Evolutionary conservation across 2,329 filamentous ascomycete genomes (phyloP).

Genomic region (Furcasterigmium furcatum): DNA sequence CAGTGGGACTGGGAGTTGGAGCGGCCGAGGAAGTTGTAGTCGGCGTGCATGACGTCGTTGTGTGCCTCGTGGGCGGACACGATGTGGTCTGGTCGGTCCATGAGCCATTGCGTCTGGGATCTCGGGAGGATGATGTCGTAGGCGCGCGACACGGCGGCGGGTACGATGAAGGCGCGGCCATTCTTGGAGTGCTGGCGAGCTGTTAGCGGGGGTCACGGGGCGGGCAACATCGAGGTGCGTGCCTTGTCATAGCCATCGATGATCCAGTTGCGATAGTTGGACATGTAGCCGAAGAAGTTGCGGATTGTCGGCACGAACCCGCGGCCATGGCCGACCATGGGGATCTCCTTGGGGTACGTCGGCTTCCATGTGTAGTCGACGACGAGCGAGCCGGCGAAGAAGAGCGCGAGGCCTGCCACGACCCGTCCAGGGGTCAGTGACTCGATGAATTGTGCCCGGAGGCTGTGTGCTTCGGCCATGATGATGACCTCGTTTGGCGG

Average conservation of each 20-base stretch:
- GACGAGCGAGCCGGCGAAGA: constrained; percentile 33
- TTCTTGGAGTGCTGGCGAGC: constrained; percentile 37
- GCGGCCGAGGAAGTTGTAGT: constrained; percentile 39
- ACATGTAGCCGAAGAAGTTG: constrained; percentile 35
- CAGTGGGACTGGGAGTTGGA: constrained; percentile 30
- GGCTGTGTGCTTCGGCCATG: constrained; percentile 4
- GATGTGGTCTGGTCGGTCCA: constrained; percentile 41
- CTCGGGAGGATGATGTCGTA: constrained; percentile 41
- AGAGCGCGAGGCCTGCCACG: constrained; percentile 19
- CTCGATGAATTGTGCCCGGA: constrained; percentile 21
- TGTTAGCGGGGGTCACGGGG: background rate
- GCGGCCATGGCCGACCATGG: constrained; percentile 34
- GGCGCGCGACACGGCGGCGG: constrained; percentile 33
- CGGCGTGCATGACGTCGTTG: constrained; percentile 28
- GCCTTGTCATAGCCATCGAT: constrained; percentile 39
- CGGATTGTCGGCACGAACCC: constrained; percentile 30
- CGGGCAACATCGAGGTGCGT: background rate
- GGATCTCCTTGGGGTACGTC: constrained; percentile 33
- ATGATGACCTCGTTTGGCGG: background rate
- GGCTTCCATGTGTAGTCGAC: constrained; percentile 35
- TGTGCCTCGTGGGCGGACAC: constrained; percentile 38
- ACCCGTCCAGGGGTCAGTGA: constrained; percentile 25
- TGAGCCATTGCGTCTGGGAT: constrained; percentile 40
- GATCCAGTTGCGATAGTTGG: constrained; percentile 34
- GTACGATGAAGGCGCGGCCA: constrained; percentile 36